A percentile compares a stretch with the other conserved stretches of the same genome.
These are phyloP conservation scores for Ananas comosus DNA, from an alignment of 176 grass and related monocot species.

Conservation along the genomic window DNA sequence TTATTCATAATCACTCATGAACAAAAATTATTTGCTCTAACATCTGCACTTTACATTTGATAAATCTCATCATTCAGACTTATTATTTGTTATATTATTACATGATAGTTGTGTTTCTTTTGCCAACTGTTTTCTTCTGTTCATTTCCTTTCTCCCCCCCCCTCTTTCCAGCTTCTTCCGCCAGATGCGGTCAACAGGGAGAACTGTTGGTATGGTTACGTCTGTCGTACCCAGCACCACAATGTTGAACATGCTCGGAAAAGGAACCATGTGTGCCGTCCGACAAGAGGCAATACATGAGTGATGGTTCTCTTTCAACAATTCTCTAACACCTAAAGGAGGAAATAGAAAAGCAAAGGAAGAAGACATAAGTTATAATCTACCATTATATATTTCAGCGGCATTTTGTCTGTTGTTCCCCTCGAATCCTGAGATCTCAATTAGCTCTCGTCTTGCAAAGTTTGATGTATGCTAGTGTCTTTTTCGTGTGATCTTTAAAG, in stretches of 20 bases:
- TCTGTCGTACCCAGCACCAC: slow-evolving; percentile 75
- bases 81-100: background rate
- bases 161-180: slow-evolving; percentile 49
- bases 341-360: no score
- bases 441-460: background rate
- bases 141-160: no score
- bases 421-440: background rate
- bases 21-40: no score
- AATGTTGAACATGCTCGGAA: slow-evolving; percentile 66
- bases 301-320: no score
- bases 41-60: no score
- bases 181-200: slow-evolving; percentile 55
- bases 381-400: background rate
- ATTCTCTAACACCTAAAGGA: no score
- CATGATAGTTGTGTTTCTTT: background rate
- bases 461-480: background rate
- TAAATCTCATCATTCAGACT: no score
- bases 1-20: no score
- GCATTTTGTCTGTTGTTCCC: background rate
- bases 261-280: slow-evolving; percentile 85
- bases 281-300: slow-evolving; percentile 44
- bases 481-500: background rate
- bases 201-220: slow-evolving; percentile 83
- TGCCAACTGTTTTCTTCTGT: slow-evolving; percentile 1
- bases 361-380: background rate